Base-by-base conservation (phyloP, 2,329 filamentous ascomycete species). In the Ophiostoma triangulosporum region DNA sequence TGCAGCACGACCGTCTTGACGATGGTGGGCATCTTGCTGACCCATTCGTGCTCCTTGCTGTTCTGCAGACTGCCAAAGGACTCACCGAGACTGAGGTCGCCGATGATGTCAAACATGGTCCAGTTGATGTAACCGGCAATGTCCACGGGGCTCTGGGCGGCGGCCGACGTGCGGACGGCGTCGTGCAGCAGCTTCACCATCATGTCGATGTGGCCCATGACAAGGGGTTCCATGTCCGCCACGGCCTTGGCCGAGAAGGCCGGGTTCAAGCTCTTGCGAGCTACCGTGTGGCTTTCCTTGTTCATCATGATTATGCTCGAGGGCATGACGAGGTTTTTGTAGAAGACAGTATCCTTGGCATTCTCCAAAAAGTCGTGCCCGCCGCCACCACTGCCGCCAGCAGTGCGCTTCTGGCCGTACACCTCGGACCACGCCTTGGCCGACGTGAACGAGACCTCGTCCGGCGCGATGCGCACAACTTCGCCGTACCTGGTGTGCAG, bases 21-120 rank as follows among this genome's bases (percentile, higher is more conserved):
- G 1, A 62, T 58, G 0, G 64, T 32, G 57, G 61, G 50, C 32
- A 68, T 61, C 7, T 60, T 48, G 1, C 58, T 54, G 12, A 62
- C 58, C 62, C 65, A 65, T 26, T 59, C 60, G 33, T 59, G 53
- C n/a, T 59, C 59, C 45, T 31, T 32, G 56, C 62, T 63, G 31
- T 60, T 57, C 43, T 63, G 57, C 6, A 70, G 59, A 54, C 63
- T 64, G 17, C 63, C 63, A 57, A 70, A 71, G 1, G 68, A 65
- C 53, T 71, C 67, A 3, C 70, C 71, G 56, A 73, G 73, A 0
- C 68, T 65, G 43, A 74, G 62, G 54, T 73, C 70, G 26, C 70
- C 70, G 46, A 69, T 64, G 27, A 70, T 61, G 59, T 70, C 68
- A 54, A 70, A 69, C 0, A 66, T 63, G 1, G 63, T 54, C 58